Percentiles rank a stretch among this genome's conserved stretches.
phyloP scores from a whole-genome alignment of 495 filamentous ascomycete genomes.

The Terfezia claveryi region DNA sequence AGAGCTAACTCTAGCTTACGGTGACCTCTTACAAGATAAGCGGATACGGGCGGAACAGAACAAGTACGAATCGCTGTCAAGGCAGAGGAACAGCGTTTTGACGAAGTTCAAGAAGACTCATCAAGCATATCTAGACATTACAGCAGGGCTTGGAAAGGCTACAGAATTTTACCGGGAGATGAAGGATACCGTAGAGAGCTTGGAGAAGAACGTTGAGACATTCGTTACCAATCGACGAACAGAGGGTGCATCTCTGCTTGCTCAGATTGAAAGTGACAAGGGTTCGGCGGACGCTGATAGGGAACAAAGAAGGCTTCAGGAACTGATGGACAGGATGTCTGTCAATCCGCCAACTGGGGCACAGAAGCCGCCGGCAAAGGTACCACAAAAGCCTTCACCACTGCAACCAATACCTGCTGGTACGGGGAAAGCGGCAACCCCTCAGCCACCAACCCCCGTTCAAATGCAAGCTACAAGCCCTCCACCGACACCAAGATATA shows the following conservation, averaged over 20 bases:
- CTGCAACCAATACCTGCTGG: neutral
- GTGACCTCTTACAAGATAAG: slow-evolving; percentile 77
- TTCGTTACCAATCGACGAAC: slow-evolving; percentile 88
- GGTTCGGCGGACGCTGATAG: slow-evolving; percentile 49
- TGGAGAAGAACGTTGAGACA: slow-evolving; percentile 90
- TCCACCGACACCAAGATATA: slow-evolving; percentile 3
- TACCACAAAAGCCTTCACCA: neutral
- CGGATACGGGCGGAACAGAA: slow-evolving; percentile 80
- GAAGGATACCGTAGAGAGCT: slow-evolving; percentile 77
- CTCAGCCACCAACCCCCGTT: neutral
- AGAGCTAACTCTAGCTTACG: slow-evolving; percentile 74
- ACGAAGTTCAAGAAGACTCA: slow-evolving; percentile 77
- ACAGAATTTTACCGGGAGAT: slow-evolving; percentile 89
- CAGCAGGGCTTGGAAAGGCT: slow-evolving; percentile 61
- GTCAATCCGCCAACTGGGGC: slow-evolving; percentile 29
- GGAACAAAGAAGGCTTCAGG: slow-evolving; percentile 64
- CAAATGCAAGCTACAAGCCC: slow-evolving; percentile 5
- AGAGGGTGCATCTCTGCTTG: slow-evolving; percentile 73
- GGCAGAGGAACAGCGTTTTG: slow-evolving; percentile 61
- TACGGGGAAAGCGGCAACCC: neutral
- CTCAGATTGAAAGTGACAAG: slow-evolving; percentile 60
- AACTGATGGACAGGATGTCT: slow-evolving; percentile 88
- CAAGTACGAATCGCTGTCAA: slow-evolving; percentile 73
- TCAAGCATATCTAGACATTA: slow-evolving; percentile 80
- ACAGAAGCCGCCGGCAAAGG: neutral